Conservation (phyloP, 2,329 filamentous ascomycete genomes). For the Colletotrichum orchidophilum region DNA sequence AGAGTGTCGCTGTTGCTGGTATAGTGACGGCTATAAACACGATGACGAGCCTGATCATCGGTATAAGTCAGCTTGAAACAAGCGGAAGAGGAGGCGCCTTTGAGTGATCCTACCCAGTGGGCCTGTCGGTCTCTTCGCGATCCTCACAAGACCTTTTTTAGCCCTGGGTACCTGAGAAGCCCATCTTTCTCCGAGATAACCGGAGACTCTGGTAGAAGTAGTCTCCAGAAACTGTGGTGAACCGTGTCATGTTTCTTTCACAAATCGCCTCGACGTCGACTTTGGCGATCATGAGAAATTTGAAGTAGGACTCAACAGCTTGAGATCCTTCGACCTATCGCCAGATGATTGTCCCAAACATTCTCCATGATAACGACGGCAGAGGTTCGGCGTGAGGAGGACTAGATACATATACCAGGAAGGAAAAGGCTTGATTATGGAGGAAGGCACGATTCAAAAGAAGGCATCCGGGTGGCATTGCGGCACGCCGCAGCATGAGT, state of each 20-base stretch:
- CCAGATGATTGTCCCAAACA: constrained; percentile 44
- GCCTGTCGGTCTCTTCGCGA: constrained; percentile 47
- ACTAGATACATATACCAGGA: constrained; percentile 44
- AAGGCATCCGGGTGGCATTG: constrained; percentile 40
- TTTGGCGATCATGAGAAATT: constrained; percentile 20
- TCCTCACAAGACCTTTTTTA: constrained; percentile 60
- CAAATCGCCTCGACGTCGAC: not conserved
- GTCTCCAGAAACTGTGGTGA: not conserved
- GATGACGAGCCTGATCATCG: constrained; percentile 37
- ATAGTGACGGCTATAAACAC: constrained; percentile 37
- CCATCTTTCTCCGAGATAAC: constrained; percentile 40
- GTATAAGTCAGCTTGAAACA: not conserved
- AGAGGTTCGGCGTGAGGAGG: constrained; percentile 37
- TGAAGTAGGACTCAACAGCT: constrained; percentile 37
- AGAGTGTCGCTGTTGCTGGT: constrained; percentile 40
- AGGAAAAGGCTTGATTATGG: constrained; percentile 44
- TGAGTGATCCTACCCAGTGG: not conserved
- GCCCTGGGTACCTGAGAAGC: constrained; percentile 57
- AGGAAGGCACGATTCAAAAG: constrained; percentile 41
- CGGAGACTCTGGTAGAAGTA: constrained; percentile 45
- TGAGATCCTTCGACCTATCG: constrained; percentile 36
- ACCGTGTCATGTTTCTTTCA: constrained; percentile 2
- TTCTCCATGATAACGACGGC: constrained; percentile 37
- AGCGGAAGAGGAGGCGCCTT: not conserved
- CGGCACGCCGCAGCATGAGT: not conserved